Evolutionary conservation across 176 grass and related monocot species (phyloP).

Genomic region (Tuctoria greenei): DNA sequence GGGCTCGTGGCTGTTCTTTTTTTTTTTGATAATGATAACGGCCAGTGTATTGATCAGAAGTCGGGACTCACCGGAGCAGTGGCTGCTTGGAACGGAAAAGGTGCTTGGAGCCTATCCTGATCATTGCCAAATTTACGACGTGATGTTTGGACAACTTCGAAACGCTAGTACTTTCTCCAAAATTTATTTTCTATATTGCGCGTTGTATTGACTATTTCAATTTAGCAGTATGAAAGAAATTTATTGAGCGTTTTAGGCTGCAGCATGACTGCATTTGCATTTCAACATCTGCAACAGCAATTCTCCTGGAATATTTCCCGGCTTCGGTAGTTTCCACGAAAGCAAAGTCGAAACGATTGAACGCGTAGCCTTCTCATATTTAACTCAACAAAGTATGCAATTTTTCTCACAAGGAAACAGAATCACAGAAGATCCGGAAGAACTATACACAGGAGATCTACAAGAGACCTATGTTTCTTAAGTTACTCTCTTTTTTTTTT

Average conservation of each 20-base stretch:
- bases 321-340: background rate
- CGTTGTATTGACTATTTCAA: no score
- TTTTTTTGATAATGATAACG: no score
- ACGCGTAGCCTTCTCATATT: background rate
- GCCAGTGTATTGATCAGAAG: no score
- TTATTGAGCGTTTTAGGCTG: background rate
- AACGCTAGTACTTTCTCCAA: no score
- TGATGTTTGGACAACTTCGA: background rate
- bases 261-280: background rate
- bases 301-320: background rate
- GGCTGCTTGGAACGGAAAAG: no score
- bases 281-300: background rate
- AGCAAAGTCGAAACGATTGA: constrained; percentile 11
- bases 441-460: background rate
- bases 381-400: constrained; percentile 6
- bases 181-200: no score
- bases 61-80: no score
- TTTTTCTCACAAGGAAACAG: constrained; percentile 4
- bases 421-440: background rate
- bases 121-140: background rate
- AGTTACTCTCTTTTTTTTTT: background rate
- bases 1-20: no score
- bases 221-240: no score
- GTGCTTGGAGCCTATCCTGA: no score
- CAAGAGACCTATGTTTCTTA: background rate